Evolutionary conservation across 2,329 filamentous ascomycete species (phyloP), one percentile per base, ranked within the genome.

Genomic region (Aspergillus brasiliensis): DNA sequence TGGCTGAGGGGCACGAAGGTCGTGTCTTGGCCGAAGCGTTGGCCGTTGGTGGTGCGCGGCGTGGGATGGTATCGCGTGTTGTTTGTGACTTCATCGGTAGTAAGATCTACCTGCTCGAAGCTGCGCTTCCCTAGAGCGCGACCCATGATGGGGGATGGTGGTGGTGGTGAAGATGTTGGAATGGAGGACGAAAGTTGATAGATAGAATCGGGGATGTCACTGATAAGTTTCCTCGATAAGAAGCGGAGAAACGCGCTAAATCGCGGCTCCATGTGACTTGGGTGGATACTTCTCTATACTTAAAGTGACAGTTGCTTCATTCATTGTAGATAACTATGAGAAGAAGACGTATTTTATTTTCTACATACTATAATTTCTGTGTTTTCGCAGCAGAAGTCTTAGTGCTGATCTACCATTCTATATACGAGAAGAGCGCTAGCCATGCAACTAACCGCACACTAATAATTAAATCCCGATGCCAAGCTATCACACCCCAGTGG

Each of bases 1-100:
- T 75, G 74, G 34, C 63, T 71, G 19, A 75, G 59, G n/a, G 74
- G 69, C 10, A 77, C 60, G 17, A 69, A 75, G 5, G 70, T 61
- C 19, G 67, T 59, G 8, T 61, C 57, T 61, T 73, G 60, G 2
- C 71, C 71, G 58, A 75, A 68, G 31, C 69, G 70, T 57, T 73
- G 68, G 4, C 66, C 70, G 25, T 55, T 58, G 34, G 44, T 68
- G 27, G 64, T 46, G 27, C 65, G 63, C 1, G 65, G 56, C 8
- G 55, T 3, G 46, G 55, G 8, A 34, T 25, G 6, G 11, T 25
- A 17, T 62, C 42, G 51, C 48, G 31, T 31, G 52, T 53, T 19
- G 21, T 37, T 51, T 60, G 21, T 61, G 31, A 11, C 54, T 48
- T 68, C 67, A 49, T 72, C 67, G 25, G 59, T 60, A 15, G 69